Conservation (phyloP, 2,329 filamentous ascomycete genomes). For the Microsporum ferrugineum region DNA sequence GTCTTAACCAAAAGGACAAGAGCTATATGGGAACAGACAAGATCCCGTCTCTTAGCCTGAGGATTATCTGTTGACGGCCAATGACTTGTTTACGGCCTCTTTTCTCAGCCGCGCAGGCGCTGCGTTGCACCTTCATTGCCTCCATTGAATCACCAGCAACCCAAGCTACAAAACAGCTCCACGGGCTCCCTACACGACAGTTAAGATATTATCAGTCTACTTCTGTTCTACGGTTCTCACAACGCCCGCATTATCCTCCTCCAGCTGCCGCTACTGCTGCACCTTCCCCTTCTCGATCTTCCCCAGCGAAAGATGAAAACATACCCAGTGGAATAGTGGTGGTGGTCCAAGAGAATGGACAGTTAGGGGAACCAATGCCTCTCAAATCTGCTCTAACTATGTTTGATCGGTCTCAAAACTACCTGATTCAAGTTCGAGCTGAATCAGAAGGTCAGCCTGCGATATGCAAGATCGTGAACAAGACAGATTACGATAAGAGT, state of each 20-base stretch:
- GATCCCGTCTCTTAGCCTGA: neutral
- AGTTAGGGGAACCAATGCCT: constrained; percentile 21
- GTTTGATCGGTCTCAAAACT: constrained; percentile 41
- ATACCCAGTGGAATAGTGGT: neutral
- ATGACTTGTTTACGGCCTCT: constrained; percentile 10
- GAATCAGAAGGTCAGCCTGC: constrained; percentile 34
- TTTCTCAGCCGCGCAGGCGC: constrained; percentile 11
- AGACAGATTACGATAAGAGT: constrained; percentile 32
- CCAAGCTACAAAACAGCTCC: neutral
- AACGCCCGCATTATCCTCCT: neutral
- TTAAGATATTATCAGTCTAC: neutral
- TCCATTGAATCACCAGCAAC: neutral
- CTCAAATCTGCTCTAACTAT: constrained; percentile 28
- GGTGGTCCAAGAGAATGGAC: constrained; percentile 14
- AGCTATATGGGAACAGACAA: neutral
- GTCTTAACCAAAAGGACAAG: too few species aligned
- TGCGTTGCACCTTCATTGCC: constrained; percentile 9
- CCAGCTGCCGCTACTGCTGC: neutral
- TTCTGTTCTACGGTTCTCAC: too few species aligned
- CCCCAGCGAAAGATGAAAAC: neutral
- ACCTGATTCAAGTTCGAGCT: constrained; percentile 41
- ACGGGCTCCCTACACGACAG: neutral
- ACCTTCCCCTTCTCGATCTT: neutral
- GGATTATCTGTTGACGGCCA: neutral
- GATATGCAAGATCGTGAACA: constrained; percentile 60